Percentiles rank a stretch among this genome's conserved stretches.
These are phyloP conservation scores for Barbarea vulgaris DNA, from an alignment of 345 rosid genomes.

Conservation along the genomic window DNA sequence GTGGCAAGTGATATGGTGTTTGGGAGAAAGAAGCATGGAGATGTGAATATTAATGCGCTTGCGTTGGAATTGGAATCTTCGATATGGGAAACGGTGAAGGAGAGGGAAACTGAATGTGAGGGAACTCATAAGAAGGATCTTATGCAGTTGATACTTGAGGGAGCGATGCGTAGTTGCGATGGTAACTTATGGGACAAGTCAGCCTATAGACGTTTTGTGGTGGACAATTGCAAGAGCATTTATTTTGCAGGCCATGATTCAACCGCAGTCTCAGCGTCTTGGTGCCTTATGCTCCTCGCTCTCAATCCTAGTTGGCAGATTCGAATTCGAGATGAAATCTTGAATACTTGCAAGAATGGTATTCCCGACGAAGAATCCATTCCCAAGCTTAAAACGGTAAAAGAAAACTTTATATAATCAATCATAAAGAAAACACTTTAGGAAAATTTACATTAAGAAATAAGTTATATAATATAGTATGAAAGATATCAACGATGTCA, in stretches of 20 bases:
- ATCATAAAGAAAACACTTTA: neutral
- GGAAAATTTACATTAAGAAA: neutral
- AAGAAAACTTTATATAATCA: neutral
- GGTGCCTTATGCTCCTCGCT: constrained; percentile 86
- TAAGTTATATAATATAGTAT: neutral
- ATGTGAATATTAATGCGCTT: constrained; percentile 45
- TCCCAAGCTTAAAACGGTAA: constrained; percentile 54
- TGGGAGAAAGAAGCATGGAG: constrained; percentile 41
- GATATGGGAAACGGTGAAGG: constrained; percentile 72
- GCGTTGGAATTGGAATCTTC: constrained; percentile 60
- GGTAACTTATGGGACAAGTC: constrained; percentile 44
- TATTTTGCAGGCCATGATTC: constrained; percentile 82
- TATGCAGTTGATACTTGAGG: constrained; percentile 68
- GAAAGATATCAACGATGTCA: neutral
- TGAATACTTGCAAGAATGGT: constrained; percentile 45
- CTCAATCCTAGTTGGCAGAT: constrained; percentile 75
- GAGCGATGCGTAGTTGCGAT: constrained; percentile 41
- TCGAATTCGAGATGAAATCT: constrained; percentile 55
- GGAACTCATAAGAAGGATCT: constrained; percentile 54
- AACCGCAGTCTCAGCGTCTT: constrained; percentile 70
- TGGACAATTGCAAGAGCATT: constrained; percentile 83
- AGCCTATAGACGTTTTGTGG: constrained; percentile 60
- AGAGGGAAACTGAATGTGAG: constrained; percentile 47
- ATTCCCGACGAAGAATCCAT: constrained; percentile 53
- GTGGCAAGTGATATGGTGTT: constrained; percentile 43